These are phyloP conservation scores for Cadophora sp. DNA, from an alignment of 2,329 filamentous ascomycete genomes.

Conservation along the genomic window DNA sequence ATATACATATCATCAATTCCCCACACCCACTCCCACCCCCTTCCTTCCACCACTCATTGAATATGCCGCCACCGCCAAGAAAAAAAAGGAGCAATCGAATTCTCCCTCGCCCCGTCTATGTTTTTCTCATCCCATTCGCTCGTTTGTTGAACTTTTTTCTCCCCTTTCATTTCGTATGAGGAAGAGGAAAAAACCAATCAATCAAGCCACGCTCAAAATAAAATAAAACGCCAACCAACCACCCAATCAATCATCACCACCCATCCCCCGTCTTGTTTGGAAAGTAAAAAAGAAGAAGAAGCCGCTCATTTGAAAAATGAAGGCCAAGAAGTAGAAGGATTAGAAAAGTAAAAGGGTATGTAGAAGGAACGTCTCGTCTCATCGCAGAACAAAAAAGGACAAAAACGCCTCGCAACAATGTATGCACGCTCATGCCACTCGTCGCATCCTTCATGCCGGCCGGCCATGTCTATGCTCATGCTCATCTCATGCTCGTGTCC, in stretches of 20 bases:
- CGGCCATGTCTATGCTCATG: too few relatives aligned
- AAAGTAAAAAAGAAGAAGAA: background rate
- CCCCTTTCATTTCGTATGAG: too few relatives aligned
- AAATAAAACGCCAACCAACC: constrained; percentile 18
- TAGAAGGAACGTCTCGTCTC: constrained; percentile 4
- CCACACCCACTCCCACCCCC: background rate
- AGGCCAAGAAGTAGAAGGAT: background rate
- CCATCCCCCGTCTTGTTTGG: constrained; percentile 1
- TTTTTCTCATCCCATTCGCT: background rate
- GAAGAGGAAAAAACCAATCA: too few relatives aligned
- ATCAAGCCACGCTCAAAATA: background rate
- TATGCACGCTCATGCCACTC: constrained; percentile 13
- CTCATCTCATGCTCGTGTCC: background rate
- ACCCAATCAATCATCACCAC: constrained; percentile 13
- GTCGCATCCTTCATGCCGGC: too few relatives aligned
- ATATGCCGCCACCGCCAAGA: too few relatives aligned
- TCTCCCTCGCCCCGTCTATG: background rate
- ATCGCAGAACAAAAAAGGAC: background rate
- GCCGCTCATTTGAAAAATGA: background rate
- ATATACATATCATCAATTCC: too few relatives aligned
- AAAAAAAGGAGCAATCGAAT: too few relatives aligned
- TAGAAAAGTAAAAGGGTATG: constrained; percentile 5
- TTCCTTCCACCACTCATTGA: too few relatives aligned
- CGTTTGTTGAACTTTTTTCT: background rate
- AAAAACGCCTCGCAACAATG: constrained; percentile 22